A percentile compares a stretch with the other conserved stretches of the same genome.
These are phyloP conservation scores for Hymenoscyphus repandus DNA, from an alignment of 2,329 filamentous ascomycete genomes.

Conservation along the genomic window DNA sequence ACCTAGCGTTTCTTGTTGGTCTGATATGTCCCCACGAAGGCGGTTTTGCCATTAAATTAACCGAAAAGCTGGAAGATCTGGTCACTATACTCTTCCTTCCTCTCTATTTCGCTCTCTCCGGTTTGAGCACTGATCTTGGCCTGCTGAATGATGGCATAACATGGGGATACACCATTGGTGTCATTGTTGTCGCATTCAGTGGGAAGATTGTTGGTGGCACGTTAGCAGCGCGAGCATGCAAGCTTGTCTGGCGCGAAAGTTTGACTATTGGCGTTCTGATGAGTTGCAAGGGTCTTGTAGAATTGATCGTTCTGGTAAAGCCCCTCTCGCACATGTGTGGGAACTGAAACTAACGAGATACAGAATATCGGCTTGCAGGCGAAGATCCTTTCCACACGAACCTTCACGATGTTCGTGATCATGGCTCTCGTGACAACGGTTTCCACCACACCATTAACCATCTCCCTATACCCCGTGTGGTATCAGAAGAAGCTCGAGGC, in stretches of 20 bases:
- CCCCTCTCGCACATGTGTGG: background rate
- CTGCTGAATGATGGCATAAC: conserved; percentile 74
- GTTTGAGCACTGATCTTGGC: conserved; percentile 81
- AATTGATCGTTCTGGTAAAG: conserved; percentile 87
- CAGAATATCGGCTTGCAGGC: conserved; percentile 79
- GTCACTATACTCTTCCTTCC: conserved; percentile 79
- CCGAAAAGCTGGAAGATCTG: conserved; percentile 91
- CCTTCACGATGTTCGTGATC: conserved; percentile 91
- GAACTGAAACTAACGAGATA: background rate
- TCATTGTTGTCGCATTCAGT: conserved; percentile 75
- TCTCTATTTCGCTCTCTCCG: conserved; percentile 89
- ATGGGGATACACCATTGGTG: conserved; percentile 85
- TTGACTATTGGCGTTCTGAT: conserved; percentile 84
- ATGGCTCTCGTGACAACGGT: conserved; percentile 90
- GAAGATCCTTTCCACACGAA: conserved; percentile 70
- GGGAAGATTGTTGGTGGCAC: conserved; percentile 83
- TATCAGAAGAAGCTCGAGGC: conserved; percentile 69
- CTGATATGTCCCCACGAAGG: conserved; percentile 86
- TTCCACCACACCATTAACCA: conserved; percentile 71
- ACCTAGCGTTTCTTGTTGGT: conserved; percentile 71
- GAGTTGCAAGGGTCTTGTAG: conserved; percentile 94
- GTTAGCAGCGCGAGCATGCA: conserved; percentile 68
- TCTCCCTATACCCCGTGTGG: conserved; percentile 68
- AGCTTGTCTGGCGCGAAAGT: conserved; percentile 84
- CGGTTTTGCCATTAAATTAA: conserved; percentile 84